These are phyloP conservation scores for Clonostachys rosea DNA, from an alignment of 2,329 filamentous ascomycete species.

Conservation along the genomic window DNA sequence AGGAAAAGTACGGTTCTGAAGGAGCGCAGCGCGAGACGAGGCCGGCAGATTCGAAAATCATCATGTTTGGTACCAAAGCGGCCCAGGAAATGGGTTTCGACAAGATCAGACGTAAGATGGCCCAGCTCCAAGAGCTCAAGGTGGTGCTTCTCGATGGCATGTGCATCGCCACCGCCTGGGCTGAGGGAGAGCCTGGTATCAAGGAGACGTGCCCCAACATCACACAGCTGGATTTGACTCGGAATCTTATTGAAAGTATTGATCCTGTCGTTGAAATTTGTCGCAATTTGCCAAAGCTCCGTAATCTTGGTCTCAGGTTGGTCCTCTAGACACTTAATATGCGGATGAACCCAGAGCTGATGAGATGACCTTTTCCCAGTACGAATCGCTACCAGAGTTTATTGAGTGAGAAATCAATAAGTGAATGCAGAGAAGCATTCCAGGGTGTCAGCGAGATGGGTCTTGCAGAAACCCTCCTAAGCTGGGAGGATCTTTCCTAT, in stretches of 20 bases:
- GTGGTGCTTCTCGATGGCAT: slow-evolving; percentile 80
- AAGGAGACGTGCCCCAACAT: slow-evolving; percentile 59
- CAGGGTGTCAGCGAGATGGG: slow-evolving; percentile 53
- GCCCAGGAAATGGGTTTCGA: slow-evolving; percentile 95
- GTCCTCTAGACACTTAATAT: slow-evolving; percentile 15
- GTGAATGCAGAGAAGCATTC: slow-evolving; percentile 34
- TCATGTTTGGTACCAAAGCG: slow-evolving; percentile 67
- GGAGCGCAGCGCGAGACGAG: slow-evolving; percentile 23
- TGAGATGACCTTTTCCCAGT: slow-evolving; percentile 32
- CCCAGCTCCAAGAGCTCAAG: slow-evolving; percentile 71
- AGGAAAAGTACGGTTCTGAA: slow-evolving; percentile 61
- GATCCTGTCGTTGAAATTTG: slow-evolving; percentile 68
- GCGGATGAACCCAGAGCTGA: neutral
- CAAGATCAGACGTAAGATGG: slow-evolving; percentile 78
- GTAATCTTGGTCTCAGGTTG: slow-evolving; percentile 67
- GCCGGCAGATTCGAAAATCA: slow-evolving; percentile 42
- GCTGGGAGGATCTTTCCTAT: slow-evolving; percentile 58
- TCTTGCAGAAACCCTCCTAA: slow-evolving; percentile 62
- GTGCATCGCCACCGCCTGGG: slow-evolving; percentile 43
- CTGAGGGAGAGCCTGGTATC: slow-evolving; percentile 30
- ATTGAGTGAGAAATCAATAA: slow-evolving; percentile 24
- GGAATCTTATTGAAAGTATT: slow-evolving; percentile 72
- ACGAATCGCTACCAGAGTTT: slow-evolving; percentile 65
- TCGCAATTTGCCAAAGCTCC: slow-evolving; percentile 60
- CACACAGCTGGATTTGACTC: slow-evolving; percentile 76